Evolutionary conservation across 768 basidiomycete species (phyloP).

Genomic region (Mycena vulgaris): DNA sequence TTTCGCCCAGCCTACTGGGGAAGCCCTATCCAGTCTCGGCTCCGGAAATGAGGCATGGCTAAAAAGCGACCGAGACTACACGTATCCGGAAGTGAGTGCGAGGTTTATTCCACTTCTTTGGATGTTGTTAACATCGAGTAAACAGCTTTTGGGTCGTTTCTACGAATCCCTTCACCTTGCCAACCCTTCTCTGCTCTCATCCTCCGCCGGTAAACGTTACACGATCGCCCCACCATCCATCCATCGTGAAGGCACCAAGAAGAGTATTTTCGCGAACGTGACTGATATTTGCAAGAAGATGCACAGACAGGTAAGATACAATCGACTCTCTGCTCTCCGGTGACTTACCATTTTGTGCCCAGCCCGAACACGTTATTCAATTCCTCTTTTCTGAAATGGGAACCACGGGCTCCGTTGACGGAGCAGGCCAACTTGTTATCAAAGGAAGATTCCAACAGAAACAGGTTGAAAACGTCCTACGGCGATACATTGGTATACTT

Average conservation of each 20-base stretch:
- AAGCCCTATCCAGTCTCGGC: slow-evolving; percentile 74
- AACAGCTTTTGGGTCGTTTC: slow-evolving; percentile 93
- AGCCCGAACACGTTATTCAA: slow-evolving; percentile 97
- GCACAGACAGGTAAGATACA: slow-evolving; percentile 81
- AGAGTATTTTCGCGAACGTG: slow-evolving; percentile 96
- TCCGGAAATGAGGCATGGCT: slow-evolving; percentile 92
- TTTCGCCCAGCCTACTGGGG: slow-evolving; percentile 71
- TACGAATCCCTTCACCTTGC: slow-evolving; percentile 92
- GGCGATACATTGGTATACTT: slow-evolving; percentile 93
- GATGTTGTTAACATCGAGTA: slow-evolving; percentile 10
- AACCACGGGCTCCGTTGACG: slow-evolving; percentile 96
- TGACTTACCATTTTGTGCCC: slow-evolving; percentile 31
- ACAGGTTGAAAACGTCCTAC: slow-evolving; percentile 96
- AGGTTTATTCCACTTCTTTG: background rate
- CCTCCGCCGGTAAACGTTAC: slow-evolving; percentile 92
- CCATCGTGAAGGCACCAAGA: slow-evolving; percentile 96
- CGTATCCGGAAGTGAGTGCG: slow-evolving; percentile 88
- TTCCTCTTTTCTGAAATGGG: slow-evolving; percentile 99
- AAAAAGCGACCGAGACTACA: slow-evolving; percentile 93
- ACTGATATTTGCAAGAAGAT: slow-evolving; percentile 98
- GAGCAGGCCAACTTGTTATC: slow-evolving; percentile 92
- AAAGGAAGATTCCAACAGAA: slow-evolving; percentile 99
- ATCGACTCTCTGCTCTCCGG: background rate
- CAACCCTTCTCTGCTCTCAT: slow-evolving; percentile 90
- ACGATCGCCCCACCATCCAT: slow-evolving; percentile 97